Evolutionary conservation across 495 filamentous ascomycete species (phyloP).

Genomic region (Hypomontagnella monticulosa): DNA sequence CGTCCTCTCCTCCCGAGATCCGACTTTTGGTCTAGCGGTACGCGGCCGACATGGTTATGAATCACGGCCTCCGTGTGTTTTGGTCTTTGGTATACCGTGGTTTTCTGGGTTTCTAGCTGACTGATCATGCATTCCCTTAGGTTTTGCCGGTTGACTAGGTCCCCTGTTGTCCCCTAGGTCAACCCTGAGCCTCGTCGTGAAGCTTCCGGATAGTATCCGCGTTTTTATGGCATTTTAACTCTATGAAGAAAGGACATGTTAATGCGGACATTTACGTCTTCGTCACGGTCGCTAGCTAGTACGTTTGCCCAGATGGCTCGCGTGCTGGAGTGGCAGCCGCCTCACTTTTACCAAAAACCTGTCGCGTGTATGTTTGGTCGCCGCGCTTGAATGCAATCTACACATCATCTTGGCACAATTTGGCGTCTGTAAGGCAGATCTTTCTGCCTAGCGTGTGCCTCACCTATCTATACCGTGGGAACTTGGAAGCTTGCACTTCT

Average conservation of each 20-base stretch:
- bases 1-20: slow-evolving; percentile 28
- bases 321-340: slow-evolving; percentile 17
- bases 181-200: slow-evolving; percentile 31
- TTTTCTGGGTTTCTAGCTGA: slow-evolving; percentile 22
- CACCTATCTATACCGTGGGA: slow-evolving; percentile 30
- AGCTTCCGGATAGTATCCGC: slow-evolving; percentile 15
- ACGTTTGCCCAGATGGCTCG: slow-evolving; percentile 19
- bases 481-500: slow-evolving; percentile 25
- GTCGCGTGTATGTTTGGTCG: slow-evolving; percentile 24
- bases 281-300: slow-evolving; percentile 11
- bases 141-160: slow-evolving; percentile 23
- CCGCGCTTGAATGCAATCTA: slow-evolving; percentile 32
- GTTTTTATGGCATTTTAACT: slow-evolving; percentile 12
- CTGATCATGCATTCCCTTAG: background rate
- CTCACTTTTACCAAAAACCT: slow-evolving; percentile 25
- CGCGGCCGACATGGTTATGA: slow-evolving; percentile 20
- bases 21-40: slow-evolving; percentile 32
- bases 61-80: slow-evolving; percentile 22
- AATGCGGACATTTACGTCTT: slow-evolving; percentile 28
- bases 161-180: slow-evolving; percentile 19
- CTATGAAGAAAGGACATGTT: background rate
- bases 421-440: slow-evolving; percentile 33
- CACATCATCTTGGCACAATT: slow-evolving; percentile 30
- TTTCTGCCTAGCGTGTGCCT: slow-evolving; percentile 33
- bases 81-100: slow-evolving; percentile 21